These are phyloP conservation scores for Euphrasia arctica DNA, from an alignment of 305 asterid genomes.

Conservation along the genomic window DNA sequence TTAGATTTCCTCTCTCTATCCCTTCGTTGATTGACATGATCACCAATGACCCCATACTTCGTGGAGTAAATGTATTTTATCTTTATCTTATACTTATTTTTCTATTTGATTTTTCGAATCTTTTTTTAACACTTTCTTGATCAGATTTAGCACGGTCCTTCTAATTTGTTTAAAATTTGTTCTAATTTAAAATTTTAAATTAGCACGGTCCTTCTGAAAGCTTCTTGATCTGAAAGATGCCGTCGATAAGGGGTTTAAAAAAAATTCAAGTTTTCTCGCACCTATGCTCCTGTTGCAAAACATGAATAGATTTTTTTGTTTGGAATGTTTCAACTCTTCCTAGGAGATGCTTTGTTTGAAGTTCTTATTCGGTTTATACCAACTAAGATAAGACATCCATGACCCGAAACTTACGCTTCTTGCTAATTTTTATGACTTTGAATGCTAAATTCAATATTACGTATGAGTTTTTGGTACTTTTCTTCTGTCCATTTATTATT, in stretches of 20 bases:
- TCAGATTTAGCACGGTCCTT: slow-evolving; percentile 28
- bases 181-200: too few species aligned
- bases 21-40: slow-evolving; percentile 92
- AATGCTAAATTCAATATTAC: not conserved
- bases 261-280: not conserved
- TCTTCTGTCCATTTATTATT: not conserved
- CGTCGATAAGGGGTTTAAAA: slow-evolving; percentile 1
- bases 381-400: not conserved
- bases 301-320: not conserved
- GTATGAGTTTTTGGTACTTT: slow-evolving; percentile 14
- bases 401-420: not conserved
- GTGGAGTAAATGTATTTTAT: slow-evolving; percentile 72
- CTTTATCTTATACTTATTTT: slow-evolving; percentile 18
- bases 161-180: too few species aligned
- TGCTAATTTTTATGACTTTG: not conserved
- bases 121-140: not conserved
- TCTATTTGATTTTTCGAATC: not conserved
- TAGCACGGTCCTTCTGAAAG: too few species aligned
- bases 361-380: slow-evolving; percentile 2
- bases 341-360: not conserved
- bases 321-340: not conserved
- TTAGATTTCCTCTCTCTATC: slow-evolving; percentile 67
- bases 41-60: slow-evolving; percentile 93
- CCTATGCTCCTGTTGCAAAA: not conserved
- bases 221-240: not conserved